Percentiles rank a stretch among this genome's conserved stretches.
Conservation (phyloP, 495 filamentous ascomycete genomes). For the Hypomontagnella submonticulosa region DNA sequence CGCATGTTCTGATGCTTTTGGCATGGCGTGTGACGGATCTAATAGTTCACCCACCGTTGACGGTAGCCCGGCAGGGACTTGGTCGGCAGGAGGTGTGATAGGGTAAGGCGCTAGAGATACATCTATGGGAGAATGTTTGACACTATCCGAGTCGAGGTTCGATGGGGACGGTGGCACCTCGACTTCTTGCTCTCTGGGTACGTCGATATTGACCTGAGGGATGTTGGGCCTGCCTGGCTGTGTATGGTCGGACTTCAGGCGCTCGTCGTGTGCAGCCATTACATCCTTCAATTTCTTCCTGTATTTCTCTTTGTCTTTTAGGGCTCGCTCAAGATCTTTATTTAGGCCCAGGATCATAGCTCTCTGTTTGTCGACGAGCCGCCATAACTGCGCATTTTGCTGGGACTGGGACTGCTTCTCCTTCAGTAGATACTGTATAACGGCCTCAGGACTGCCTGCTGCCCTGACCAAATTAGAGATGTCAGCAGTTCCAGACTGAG, state of each 20-base stretch:
- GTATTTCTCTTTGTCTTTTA: constrained; percentile 96
- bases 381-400: constrained; percentile 94
- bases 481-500: constrained; percentile 62
- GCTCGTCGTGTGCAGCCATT: constrained; percentile 50
- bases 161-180: constrained; percentile 57
- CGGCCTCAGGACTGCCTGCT: constrained; percentile 89
- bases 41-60: constrained; percentile 56
- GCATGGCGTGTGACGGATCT: constrained; percentile 64
- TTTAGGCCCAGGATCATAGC: constrained; percentile 93
- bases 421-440: constrained; percentile 86
- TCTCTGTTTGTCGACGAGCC: constrained; percentile 94
- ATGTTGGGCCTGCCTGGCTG: constrained; percentile 22
- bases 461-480: constrained; percentile 78
- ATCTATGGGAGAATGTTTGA: constrained; percentile 63
- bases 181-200: constrained; percentile 48
- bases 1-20: constrained; percentile 63
- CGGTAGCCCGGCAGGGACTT: constrained; percentile 40
- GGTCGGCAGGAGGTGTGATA: constrained; percentile 63
- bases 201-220: constrained; percentile 38
- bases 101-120: constrained; percentile 66
- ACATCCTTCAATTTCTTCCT: constrained; percentile 87
- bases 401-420: constrained; percentile 89
- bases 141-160: constrained; percentile 54
- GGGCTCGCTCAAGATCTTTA: constrained; percentile 88
- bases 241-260: constrained; percentile 25